Conservation (phyloP, 192 early-diverging fungal genomes). For the Coemansia sp. region DNA sequence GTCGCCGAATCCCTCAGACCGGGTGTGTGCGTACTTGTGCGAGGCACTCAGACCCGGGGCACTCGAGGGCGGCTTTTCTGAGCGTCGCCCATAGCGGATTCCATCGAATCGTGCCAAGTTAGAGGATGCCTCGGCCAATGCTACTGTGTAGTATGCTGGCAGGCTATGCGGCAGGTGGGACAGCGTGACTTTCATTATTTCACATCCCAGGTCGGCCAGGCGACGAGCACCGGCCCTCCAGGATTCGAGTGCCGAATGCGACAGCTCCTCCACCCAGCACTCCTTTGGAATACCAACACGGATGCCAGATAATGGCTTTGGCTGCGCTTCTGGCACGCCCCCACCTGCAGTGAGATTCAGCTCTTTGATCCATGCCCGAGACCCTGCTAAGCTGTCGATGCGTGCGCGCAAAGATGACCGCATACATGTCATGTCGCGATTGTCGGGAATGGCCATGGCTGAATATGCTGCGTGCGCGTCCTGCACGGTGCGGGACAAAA, state of each 20-base stretch:
- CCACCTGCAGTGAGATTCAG: not conserved
- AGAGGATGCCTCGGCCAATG: constrained; percentile 85
- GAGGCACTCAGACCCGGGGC: constrained; percentile 15
- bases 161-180: constrained; percentile 68
- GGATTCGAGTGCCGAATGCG: constrained; percentile 43
- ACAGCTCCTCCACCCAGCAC: constrained; percentile 76
- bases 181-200: constrained; percentile 64
- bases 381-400: constrained; percentile 5
- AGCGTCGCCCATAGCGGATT: constrained; percentile 67
- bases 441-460: constrained; percentile 17
- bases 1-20: constrained; percentile 69
- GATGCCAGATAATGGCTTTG: constrained; percentile 48
- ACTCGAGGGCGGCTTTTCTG: not conserved
- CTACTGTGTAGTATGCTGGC: constrained; percentile 84
- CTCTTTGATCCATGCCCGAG: constrained; percentile 12
- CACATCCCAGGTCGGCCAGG: constrained; percentile 62
- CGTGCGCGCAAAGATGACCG: constrained; percentile 30
- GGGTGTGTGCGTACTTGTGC: constrained; percentile 55
- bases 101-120: constrained; percentile 90
- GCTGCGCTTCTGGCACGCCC: not conserved
- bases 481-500: constrained; percentile 59
- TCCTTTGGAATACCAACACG: constrained; percentile 65
- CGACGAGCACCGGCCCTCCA: constrained; percentile 60
- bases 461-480: constrained; percentile 35
- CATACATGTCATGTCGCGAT: constrained; percentile 58